Conservation (phyloP, 2,329 filamentous ascomycete genomes). For the Madurella mycetomatis region DNA sequence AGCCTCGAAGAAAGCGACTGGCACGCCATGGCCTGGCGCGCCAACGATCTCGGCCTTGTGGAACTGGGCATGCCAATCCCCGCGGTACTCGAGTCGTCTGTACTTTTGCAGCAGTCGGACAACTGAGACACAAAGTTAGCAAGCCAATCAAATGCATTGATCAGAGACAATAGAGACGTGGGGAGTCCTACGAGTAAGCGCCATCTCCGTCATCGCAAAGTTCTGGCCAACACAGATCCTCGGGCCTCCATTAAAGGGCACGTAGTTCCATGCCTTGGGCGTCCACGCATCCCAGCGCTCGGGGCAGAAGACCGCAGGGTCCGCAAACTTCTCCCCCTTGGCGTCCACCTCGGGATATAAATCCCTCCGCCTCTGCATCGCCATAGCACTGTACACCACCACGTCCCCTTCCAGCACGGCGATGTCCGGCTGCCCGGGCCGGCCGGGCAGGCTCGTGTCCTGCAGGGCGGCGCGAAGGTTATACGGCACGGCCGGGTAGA, state of each 20-base stretch:
- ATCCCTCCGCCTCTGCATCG: slow-evolving; percentile 30
- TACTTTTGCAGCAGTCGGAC: slow-evolving; percentile 57
- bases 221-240: slow-evolving; percentile 54
- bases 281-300: slow-evolving; percentile 31
- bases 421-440: slow-evolving; percentile 25
- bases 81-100: slow-evolving; percentile 46
- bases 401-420: slow-evolving; percentile 24
- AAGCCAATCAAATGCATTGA: too few relatives aligned
- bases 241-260: slow-evolving; percentile 38
- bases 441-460: slow-evolving; percentile 25
- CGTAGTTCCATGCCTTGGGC: slow-evolving; percentile 32
- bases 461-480: slow-evolving; percentile 27
- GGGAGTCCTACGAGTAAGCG: slow-evolving; percentile 38
- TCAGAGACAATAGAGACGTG: background rate
- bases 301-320: slow-evolving; percentile 28
- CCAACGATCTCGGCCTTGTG: slow-evolving; percentile 44
- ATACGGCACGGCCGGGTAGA: slow-evolving; percentile 29
- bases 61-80: slow-evolving; percentile 41
- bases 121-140: slow-evolving; percentile 29
- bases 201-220: slow-evolving; percentile 57
- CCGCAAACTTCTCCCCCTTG: slow-evolving; percentile 20
- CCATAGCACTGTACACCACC: slow-evolving; percentile 25
- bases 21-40: slow-evolving; percentile 40
- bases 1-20: slow-evolving; percentile 37
- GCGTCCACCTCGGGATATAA: slow-evolving; percentile 26